Evolutionary conservation across 768 basidiomycete genomes (phyloP), one percentile per base, ranked within the genome.

Genomic region (Epithele typhae): DNA sequence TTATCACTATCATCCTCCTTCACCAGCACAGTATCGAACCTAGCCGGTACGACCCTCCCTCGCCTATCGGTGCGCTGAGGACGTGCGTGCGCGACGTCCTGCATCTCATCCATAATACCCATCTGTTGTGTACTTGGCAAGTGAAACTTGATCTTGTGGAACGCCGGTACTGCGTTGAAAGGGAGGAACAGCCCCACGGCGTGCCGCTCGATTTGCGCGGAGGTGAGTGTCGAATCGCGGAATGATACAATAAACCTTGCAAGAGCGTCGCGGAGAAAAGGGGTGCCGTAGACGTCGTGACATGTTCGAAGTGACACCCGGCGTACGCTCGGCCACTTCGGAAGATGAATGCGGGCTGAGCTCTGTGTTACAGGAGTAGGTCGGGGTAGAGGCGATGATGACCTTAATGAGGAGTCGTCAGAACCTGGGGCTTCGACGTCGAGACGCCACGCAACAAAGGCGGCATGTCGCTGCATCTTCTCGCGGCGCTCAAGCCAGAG

Each of bases 401-500:
- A 17, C n/a, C 11, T 7, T 7, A 7, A 14, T 14, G 8, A 14
- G 27, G 8, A 7, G 8, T 14, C 8, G 14, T 7, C 14, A 7
- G 7, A 14, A 7, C 14, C 8, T 7, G 27, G 8, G 8, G 7
- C 8, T 4, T 6, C 23, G 11, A 24, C 21, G 6, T 21, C 11
- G 5, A 46, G 14, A 5, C 51, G 53, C 55, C 52, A 56, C 4
- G 17, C 10, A 7, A 56, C 21, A 32, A 36, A 51, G 15, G 41
- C 18, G 4, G 33, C 46, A 34, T 51, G 53, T 0, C 46, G 53
- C 3, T 32, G 24, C 8, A 55, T 35, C 40, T 55, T 55, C 40
- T 55, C 49, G 10, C 22, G 30, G 3, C 46, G 49, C 19, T 55
- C 38, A 2, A 55, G 30, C 53, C 53, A 55, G 1, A 30, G 8